phyloP scores from a whole-genome alignment of 1,284 basidiomycete species.

The Sanghuangporus weigelae region DNA sequence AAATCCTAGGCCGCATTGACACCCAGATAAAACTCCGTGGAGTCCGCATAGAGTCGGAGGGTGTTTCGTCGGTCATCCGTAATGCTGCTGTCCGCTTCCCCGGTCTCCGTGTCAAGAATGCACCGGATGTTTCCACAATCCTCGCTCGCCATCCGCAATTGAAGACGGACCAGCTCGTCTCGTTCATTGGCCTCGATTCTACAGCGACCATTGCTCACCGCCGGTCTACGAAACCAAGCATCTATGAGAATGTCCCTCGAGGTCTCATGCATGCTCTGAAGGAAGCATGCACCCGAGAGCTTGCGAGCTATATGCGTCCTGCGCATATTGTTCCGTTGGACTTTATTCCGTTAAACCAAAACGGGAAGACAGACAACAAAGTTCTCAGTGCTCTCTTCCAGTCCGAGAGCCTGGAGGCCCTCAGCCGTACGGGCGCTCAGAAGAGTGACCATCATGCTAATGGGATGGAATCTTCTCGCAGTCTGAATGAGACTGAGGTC shows the following conservation, averaged over 20 bases:
- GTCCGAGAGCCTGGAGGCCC: constrained; percentile 27
- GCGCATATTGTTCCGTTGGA: constrained; percentile 43
- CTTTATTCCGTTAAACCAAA: constrained; percentile 43
- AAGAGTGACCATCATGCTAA: constrained; percentile 11
- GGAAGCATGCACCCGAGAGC: constrained; percentile 34
- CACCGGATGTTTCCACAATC: constrained; percentile 38
- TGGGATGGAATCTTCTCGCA: constrained; percentile 5
- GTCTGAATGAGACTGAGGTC: constrained; percentile 20
- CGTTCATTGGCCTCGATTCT: constrained; percentile 39
- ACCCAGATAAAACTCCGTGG: constrained; percentile 51
- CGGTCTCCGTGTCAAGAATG: constrained; percentile 19
- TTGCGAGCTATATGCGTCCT: constrained; percentile 49
- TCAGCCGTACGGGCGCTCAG: constrained; percentile 11
- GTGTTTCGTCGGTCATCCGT: constrained; percentile 44
- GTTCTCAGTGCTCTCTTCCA: constrained; percentile 35
- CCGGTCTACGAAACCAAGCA: constrained; percentile 31
- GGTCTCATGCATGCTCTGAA: constrained; percentile 33
- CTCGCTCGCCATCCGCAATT: constrained; percentile 44
- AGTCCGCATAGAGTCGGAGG: constrained; percentile 50
- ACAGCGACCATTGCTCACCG: constrained; percentile 32
- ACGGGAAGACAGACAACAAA: constrained; percentile 46
- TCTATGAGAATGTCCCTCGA: constrained; percentile 26
- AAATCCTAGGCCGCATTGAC: constrained; percentile 52
- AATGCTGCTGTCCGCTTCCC: constrained; percentile 27
- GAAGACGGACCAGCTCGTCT: constrained; percentile 41